Percentiles rank a stretch among this genome's conserved stretches.
These are phyloP conservation scores for Dictyostelium discoideum DNA, from an alignment of 78 protist species.

Conservation along the genomic window dicty_2.7 NC_007088.5:542501-543000, in stretches of 20 bases:
- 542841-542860: not conserved
- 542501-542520: slow-evolving; percentile 75
- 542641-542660: slow-evolving; percentile 44
- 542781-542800: slow-evolving; percentile 76
- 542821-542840: slow-evolving; percentile 15
- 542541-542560: not conserved
- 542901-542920: not conserved
- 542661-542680: slow-evolving; percentile 62
- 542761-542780: not conserved
- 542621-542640: slow-evolving; percentile 45
- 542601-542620: slow-evolving; percentile 51
- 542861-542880: too few species aligned
- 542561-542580: not conserved
- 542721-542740: slow-evolving; percentile 46
- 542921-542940: not conserved
- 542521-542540: slow-evolving; percentile 45
- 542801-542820: slow-evolving; percentile 88
- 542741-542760: slow-evolving; percentile 11
- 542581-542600: slow-evolving; percentile 53
- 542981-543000: not conserved
- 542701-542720: slow-evolving; percentile 51
- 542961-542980: not conserved
- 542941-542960: not conserved
- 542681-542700: slow-evolving; percentile 57
- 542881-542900: not conserved